Conservation (phyloP, 2,329 filamentous ascomycete genomes). For the Neofusicoccum sp. region DNA sequence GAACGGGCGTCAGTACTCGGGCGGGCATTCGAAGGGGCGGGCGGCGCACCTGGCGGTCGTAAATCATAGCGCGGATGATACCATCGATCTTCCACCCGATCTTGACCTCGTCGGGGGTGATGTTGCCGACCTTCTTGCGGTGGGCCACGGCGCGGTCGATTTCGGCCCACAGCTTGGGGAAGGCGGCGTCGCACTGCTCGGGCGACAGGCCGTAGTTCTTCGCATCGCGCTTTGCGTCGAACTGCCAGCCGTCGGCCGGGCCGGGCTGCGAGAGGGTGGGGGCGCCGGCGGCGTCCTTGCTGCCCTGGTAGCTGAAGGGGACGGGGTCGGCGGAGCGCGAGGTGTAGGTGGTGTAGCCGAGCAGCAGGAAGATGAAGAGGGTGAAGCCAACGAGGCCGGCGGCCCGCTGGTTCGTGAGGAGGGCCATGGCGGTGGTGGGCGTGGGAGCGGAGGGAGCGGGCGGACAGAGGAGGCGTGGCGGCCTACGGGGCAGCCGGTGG, state of each 20-base stretch:
- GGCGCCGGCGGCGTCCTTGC: not conserved
- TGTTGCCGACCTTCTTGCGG: constrained; percentile 23
- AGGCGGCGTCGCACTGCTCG: constrained; percentile 25
- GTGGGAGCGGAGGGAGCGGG: not conserved
- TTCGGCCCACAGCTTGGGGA: constrained; percentile 27
- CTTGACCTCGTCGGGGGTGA: constrained; percentile 25
- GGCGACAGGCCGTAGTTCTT: constrained; percentile 26
- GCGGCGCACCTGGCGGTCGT: constrained; percentile 26
- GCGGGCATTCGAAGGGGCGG: not conserved
- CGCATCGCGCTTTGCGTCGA: constrained; percentile 8
- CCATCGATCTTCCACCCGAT: constrained; percentile 24
- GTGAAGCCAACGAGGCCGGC: constrained; percentile 18
- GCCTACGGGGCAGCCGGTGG: constrained; percentile 22
- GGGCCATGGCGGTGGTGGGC: constrained; percentile 6
- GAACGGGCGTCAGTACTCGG: not conserved
- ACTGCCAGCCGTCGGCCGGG: constrained; percentile 12
- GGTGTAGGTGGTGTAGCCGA: constrained; percentile 18
- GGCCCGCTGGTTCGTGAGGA: constrained; percentile 17
- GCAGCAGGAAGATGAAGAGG: constrained; percentile 17
- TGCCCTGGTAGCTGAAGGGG: constrained; percentile 13
- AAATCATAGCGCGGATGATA: constrained; percentile 29
- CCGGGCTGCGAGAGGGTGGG: constrained; percentile 2
- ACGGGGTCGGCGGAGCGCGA: constrained; percentile 11
- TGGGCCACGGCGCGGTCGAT: constrained; percentile 25
- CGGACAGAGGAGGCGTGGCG: not conserved